Evolutionary conservation across 257 asterid genomes (phyloP), one percentile per base, ranked within the genome.

Genomic region (Lycium barbarum): DNA sequence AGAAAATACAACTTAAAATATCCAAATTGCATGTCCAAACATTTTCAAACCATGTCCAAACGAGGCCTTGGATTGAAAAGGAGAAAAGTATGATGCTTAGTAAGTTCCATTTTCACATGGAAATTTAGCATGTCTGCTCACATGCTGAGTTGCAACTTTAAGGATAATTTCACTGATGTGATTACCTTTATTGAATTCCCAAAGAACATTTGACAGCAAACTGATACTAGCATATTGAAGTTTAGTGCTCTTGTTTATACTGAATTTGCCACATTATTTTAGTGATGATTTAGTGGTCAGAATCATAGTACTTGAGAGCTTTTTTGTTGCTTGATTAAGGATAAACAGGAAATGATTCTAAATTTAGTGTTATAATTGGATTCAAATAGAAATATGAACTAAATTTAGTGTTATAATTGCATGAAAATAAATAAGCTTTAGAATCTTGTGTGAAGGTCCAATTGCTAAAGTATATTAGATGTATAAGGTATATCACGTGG

Each of bases 31-130:
- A 26, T 26, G 33, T 26, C 33, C 33, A 26, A 26, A 26, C 33
- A 26, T 26, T 26, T 26, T 26, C 33, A 26, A 26, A 26, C 33
- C 33, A 26, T 26, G 33, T 26, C 33, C 33, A 26, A 26, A 26
- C 33, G 33, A 1, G 33, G 33, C 33, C 33, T 26, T 26, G 33
- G 33, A 26, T 26, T 26, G 79, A 0, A 49, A 40, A 51, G 36
- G 65, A 73, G 86, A 83, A 67, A 74, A 38, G 74, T 51, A 71
- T 51, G 59, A 38, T 78, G 53, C 55, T 81, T 55, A 51, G 47
- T 76, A 82, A 73, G 57, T 84, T 81, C 86, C 83, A 81, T 49
- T 9, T 40, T 70, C 81, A 82, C 88, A 79, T 86, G 87, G 81
- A 81, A 88, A 57, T 84, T 84, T 85, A 43, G 83, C 87, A 13